Evolutionary conservation across 1,284 basidiomycete genomes (phyloP).

Genomic region (Macrocystidia cucumis): DNA sequence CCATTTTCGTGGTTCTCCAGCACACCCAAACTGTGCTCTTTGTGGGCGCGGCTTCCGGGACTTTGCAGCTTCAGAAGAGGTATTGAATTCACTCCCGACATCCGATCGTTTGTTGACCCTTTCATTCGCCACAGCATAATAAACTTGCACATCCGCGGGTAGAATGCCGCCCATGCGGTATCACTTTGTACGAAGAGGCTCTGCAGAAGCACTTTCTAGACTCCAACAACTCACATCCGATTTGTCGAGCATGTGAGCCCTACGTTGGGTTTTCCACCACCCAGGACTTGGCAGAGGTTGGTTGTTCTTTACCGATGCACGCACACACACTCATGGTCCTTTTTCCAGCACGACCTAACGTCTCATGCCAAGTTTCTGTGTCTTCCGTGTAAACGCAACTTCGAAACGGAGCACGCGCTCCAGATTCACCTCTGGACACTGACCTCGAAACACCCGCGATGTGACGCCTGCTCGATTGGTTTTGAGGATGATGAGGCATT

Average conservation of each 20-base stretch:
- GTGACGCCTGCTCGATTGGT: constrained; percentile 16
- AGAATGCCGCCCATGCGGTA: constrained; percentile 17
- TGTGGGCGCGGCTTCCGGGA: constrained; percentile 30
- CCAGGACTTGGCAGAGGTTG: constrained; percentile 14
- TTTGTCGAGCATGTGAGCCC: constrained; percentile 15
- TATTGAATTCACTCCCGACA: constrained; percentile 10
- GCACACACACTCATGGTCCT: not conserved
- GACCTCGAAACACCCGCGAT: constrained; percentile 18
- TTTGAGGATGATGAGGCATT: constrained; percentile 11
- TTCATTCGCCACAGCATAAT: constrained; percentile 16
- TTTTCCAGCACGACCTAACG: constrained; percentile 11
- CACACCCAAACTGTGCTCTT: constrained; percentile 30
- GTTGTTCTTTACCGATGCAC: constrained; percentile 1
- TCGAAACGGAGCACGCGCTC: constrained; percentile 9
- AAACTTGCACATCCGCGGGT: constrained; percentile 15
- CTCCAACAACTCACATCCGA: constrained; percentile 19
- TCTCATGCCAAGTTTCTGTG: constrained; percentile 14
- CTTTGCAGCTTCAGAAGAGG: constrained; percentile 20
- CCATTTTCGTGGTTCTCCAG: constrained; percentile 32
- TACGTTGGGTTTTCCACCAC: constrained; percentile 17
- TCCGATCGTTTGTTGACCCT: not conserved
- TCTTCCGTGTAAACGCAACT: constrained; percentile 12
- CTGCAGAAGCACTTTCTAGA: constrained; percentile 18
- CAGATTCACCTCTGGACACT: constrained; percentile 12
- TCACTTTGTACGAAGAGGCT: constrained; percentile 18